These are phyloP conservation scores for Allomyces arbusculus DNA, from an alignment of 192 early-diverging fungal species.

Conservation along the genomic window DNA sequence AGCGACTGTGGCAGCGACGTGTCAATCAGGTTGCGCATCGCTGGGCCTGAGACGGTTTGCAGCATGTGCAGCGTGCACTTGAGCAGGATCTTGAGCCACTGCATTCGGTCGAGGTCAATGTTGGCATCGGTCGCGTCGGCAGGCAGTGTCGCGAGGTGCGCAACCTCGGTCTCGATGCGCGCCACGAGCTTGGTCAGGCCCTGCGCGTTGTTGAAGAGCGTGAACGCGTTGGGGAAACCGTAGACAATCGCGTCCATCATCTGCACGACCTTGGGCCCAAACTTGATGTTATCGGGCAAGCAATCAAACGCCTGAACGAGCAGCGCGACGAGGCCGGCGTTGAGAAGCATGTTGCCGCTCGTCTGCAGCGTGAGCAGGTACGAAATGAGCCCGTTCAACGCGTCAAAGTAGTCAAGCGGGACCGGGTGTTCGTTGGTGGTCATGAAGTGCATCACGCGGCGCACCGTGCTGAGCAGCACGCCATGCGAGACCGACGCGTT, in stretches of 20 bases:
- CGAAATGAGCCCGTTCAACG: conserved; percentile 54
- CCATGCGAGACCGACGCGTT: conserved; percentile 90
- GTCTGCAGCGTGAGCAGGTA: conserved; percentile 57
- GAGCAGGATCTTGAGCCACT: conserved; percentile 66
- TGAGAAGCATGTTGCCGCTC: conserved; percentile 74
- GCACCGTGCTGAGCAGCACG: conserved; percentile 58
- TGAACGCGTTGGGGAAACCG: conserved; percentile 50
- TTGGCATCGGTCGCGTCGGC: conserved; percentile 3
- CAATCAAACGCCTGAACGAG: conserved; percentile 45
- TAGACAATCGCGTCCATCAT: conserved; percentile 68
- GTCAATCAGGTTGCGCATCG: conserved; percentile 85
- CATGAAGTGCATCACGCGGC: conserved; percentile 40
- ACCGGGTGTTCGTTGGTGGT: conserved; percentile 15
- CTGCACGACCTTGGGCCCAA: conserved; percentile 38
- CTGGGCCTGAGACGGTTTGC: conserved; percentile 66
- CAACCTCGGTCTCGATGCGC: conserved; percentile 38
- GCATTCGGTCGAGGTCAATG: conserved; percentile 48
- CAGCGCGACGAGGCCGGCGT: conserved; percentile 71
- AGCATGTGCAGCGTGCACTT: conserved; percentile 85
- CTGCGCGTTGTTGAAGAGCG: conserved; percentile 58
- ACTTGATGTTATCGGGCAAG: conserved; percentile 1
- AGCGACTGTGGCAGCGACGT: conserved; percentile 59
- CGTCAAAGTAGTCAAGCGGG: conserved; percentile 58
- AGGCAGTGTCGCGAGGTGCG: not conserved
- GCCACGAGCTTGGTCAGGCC: conserved; percentile 57